These are phyloP conservation scores for Lipomyces mesembrius DNA, from an alignment of 805 yeast genomes.

Conservation along the genomic window DNA sequence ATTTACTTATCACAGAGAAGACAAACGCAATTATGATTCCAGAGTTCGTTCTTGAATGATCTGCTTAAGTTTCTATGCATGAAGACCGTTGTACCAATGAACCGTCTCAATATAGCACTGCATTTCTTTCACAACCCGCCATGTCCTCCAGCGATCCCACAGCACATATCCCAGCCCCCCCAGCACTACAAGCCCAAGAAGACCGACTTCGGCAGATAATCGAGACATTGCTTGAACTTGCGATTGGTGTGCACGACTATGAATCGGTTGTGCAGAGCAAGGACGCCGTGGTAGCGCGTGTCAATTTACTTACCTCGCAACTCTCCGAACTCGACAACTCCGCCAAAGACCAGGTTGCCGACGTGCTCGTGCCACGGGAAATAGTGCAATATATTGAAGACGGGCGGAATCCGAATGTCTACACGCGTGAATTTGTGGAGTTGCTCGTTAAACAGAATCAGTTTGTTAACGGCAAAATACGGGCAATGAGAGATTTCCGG, in stretches of 20 bases:
- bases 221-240: conserved; percentile 85
- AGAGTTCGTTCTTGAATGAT: too few species aligned
- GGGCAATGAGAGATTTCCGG: conserved; percentile 60
- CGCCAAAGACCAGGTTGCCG: conserved; percentile 29
- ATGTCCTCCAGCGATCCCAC: conserved; percentile 21
- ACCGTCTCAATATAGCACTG: not conserved
- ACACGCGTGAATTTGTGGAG: conserved; percentile 95
- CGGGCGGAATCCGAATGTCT: conserved; percentile 96
- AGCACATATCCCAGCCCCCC: conserved; percentile 23
- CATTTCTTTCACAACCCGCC: not conserved
- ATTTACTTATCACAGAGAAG: too few species aligned
- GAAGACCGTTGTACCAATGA: not conserved
- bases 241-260: conserved; percentile 90
- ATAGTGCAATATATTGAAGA: conserved; percentile 92
- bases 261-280: conserved; percentile 85
- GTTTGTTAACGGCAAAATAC: conserved; percentile 79
- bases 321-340: conserved; percentile 22
- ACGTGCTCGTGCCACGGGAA: conserved; percentile 62
- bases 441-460: conserved; percentile 90
- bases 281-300: conserved; percentile 53
- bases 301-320: conserved; percentile 35
- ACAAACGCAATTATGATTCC: too few species aligned
- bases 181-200: conserved; percentile 29
- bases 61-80: not conserved
- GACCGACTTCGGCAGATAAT: conserved; percentile 58